phyloP scores from a whole-genome alignment of 495 filamentous ascomycete species.

The Penicillium mononematosum region DNA sequence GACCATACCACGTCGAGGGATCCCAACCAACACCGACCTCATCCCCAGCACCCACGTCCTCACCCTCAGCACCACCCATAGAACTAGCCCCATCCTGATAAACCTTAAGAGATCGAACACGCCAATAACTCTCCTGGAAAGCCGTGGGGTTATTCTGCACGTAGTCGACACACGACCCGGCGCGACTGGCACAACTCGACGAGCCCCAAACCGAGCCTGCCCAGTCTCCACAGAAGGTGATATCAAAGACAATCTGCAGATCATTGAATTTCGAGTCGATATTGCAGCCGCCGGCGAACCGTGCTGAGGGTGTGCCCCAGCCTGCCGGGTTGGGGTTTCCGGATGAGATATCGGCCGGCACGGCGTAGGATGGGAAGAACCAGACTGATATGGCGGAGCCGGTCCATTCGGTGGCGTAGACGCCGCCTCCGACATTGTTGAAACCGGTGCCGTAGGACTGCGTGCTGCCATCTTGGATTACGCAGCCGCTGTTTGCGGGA shows the following conservation, averaged over 20 bases:
- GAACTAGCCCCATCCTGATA: conserved; percentile 39
- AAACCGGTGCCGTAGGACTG: conserved; percentile 55
- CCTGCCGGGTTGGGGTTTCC: conserved; percentile 53
- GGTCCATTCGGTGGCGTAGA: conserved; percentile 66
- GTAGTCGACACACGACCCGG: conserved; percentile 57
- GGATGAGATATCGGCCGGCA: conserved; percentile 53
- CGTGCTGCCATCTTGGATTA: conserved; percentile 37
- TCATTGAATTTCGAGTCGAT: conserved; percentile 60
- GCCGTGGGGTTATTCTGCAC: conserved; percentile 61
- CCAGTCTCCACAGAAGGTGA: conserved; percentile 67
- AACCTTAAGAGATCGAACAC: conserved; percentile 63
- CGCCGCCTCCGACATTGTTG: conserved; percentile 58
- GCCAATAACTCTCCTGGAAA: conserved; percentile 65
- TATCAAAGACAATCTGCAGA: conserved; percentile 66
- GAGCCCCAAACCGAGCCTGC: conserved; percentile 49
- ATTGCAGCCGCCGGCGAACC: conserved; percentile 60
- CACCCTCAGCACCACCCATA: not conserved
- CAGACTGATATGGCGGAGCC: conserved; percentile 58
- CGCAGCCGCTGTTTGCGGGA: conserved; percentile 53
- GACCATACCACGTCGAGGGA: not conserved
- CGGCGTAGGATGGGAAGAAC: conserved; percentile 51
- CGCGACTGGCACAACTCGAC: conserved; percentile 31
- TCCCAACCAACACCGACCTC: not conserved
- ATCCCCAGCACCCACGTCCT: not conserved
- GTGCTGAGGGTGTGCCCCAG: conserved; percentile 60